Conservation (phyloP, 1,284 basidiomycete genomes). For the Cryptococcus sp. region DNA sequence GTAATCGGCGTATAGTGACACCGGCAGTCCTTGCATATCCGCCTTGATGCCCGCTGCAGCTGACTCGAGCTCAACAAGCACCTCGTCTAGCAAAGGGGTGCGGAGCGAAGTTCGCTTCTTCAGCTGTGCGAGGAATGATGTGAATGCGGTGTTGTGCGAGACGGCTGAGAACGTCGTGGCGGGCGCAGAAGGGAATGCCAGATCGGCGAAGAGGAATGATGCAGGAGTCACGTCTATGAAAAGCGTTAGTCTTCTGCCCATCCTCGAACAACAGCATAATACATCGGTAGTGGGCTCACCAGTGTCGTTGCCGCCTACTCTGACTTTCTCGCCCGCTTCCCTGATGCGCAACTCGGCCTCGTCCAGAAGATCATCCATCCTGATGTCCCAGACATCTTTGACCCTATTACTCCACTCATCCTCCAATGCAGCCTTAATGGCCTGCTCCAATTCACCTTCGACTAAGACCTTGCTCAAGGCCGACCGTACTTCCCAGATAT, state of each 20-base stretch:
- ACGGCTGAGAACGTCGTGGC: slow-evolving; percentile 20
- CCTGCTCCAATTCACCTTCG: slow-evolving; percentile 28
- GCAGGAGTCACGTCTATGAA: slow-evolving; percentile 39
- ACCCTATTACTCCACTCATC: slow-evolving; percentile 45
- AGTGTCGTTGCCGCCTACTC: slow-evolving; percentile 17
- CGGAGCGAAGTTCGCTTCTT: slow-evolving; percentile 40
- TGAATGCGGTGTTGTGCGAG: slow-evolving; percentile 26
- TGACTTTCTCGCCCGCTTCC: slow-evolving; percentile 29
- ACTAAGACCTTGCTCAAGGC: slow-evolving; percentile 25
- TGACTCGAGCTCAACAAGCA: slow-evolving; percentile 38
- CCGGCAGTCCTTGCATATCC: slow-evolving; percentile 38
- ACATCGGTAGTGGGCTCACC: slow-evolving; percentile 18
- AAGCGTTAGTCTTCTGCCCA: not conserved
- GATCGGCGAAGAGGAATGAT: slow-evolving; percentile 42
- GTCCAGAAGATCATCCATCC: slow-evolving; percentile 34
- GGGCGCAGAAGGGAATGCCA: slow-evolving; percentile 38
- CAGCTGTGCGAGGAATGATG: slow-evolving; percentile 38
- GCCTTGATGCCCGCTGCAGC: slow-evolving; percentile 33
- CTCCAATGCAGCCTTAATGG: slow-evolving; percentile 36
- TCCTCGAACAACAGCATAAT: not conserved
- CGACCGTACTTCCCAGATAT: slow-evolving; percentile 46
- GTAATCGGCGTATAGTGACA: slow-evolving; percentile 28
- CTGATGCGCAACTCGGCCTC: slow-evolving; percentile 24
- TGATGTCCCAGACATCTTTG: slow-evolving; percentile 44
- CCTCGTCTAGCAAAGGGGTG: slow-evolving; percentile 44